phyloP scores from a whole-genome alignment of 2,329 filamentous ascomycete species.

The Cladosporium velox region DNA sequence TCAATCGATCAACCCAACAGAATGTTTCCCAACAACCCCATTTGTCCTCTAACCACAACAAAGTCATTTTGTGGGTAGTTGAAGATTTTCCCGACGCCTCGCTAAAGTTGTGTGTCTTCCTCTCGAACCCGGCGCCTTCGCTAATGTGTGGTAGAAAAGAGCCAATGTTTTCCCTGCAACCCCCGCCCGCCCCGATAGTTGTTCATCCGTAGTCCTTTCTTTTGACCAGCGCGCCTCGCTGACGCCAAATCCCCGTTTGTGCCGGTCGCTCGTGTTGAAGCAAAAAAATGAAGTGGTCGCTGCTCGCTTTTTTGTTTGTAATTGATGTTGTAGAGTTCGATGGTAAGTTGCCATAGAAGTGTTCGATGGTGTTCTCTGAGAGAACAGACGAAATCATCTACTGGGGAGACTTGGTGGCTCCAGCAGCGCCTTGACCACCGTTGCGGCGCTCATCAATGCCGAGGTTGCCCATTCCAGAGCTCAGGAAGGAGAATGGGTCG shows the following conservation, averaged over 20 bases:
- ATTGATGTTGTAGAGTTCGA: not conserved
- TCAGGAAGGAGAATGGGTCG: constrained; percentile 80
- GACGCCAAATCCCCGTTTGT: not conserved
- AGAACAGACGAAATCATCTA: constrained; percentile 21
- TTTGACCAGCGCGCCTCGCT: not conserved
- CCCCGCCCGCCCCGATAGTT: not conserved
- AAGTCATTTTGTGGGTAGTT: not conserved
- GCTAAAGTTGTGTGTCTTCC: constrained; percentile 12
- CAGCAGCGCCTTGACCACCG: constrained; percentile 39
- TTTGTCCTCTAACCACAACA: constrained; percentile 7
- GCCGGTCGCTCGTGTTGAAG: constrained; percentile 4
- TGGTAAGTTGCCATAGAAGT: not conserved
- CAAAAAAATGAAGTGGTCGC: not conserved
- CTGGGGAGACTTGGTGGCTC: constrained; percentile 36
- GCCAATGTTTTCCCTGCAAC: constrained; percentile 13
- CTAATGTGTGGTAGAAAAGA: constrained; percentile 18
- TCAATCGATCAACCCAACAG: constrained; percentile 17
- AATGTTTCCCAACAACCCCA: constrained; percentile 9
- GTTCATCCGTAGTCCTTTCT: constrained; percentile 1
- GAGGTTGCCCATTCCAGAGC: constrained; percentile 69
- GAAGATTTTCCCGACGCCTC: constrained; percentile 18
- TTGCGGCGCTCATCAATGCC: constrained; percentile 63
- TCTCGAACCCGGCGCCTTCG: constrained; percentile 20
- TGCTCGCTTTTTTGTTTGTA: constrained; percentile 8
- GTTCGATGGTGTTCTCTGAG: not conserved